Evolutionary conservation across 2,329 filamentous ascomycete species (phyloP).

Genomic region (Endothia cerciana): DNA sequence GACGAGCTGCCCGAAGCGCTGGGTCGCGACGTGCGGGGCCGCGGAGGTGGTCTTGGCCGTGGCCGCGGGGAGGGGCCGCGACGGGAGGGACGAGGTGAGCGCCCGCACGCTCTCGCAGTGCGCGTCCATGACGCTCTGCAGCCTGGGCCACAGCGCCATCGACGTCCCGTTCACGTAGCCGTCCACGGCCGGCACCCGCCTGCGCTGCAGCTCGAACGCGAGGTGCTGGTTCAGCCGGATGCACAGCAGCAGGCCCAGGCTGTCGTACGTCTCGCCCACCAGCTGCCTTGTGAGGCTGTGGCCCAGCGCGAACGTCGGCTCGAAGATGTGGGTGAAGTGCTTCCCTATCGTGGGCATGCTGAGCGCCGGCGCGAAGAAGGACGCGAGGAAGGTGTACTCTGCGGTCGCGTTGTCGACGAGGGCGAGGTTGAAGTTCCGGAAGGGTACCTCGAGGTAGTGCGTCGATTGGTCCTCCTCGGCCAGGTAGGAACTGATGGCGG

Average conservation of each 20-base stretch:
- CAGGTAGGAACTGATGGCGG: constrained; percentile 82
- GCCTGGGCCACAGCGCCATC: constrained; percentile 95
- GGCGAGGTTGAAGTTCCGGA: constrained; percentile 93
- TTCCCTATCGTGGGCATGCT: constrained; percentile 78
- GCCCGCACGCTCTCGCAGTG: constrained; percentile 85
- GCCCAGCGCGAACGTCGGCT: constrained; percentile 85
- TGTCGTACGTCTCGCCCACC: constrained; percentile 77
- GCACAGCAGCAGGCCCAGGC: constrained; percentile 84
- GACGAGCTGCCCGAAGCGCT: constrained; percentile 92
- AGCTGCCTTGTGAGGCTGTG: constrained; percentile 76
- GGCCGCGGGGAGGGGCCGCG: constrained; percentile 44
- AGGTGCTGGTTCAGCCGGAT: constrained; percentile 92
- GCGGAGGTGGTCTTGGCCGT: constrained; percentile 67
- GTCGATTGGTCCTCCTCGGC: constrained; percentile 86
- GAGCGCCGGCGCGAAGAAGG: constrained; percentile 82
- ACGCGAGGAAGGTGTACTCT: constrained; percentile 91
- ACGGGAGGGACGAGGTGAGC: constrained; percentile 58
- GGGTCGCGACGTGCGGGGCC: constrained; percentile 88
- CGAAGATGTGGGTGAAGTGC: constrained; percentile 86
- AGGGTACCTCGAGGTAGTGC: constrained; percentile 88
- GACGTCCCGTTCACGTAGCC: constrained; percentile 91
- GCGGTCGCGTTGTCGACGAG: constrained; percentile 91
- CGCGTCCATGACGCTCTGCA: constrained; percentile 91
- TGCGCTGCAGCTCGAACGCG: constrained; percentile 89
- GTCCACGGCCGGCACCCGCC: constrained; percentile 87